phyloP scores from a whole-genome alignment of 2,329 filamentous ascomycete species.

The Xylaria polymorpha region DNA sequence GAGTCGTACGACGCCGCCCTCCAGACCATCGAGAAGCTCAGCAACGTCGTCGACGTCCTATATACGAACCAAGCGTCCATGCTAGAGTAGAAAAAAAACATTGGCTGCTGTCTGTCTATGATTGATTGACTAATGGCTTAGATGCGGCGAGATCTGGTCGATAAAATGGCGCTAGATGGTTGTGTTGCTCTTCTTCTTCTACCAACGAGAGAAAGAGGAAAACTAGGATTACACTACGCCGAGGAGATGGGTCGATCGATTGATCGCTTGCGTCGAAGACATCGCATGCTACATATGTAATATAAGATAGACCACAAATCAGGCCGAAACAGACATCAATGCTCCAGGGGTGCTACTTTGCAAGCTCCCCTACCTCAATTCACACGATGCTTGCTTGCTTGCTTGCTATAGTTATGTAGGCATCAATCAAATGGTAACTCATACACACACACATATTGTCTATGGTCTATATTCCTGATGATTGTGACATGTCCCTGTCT shows the following conservation, averaged over 20 bases:
- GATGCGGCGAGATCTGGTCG: slow-evolving; percentile 15
- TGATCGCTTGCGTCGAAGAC: background rate
- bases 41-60: slow-evolving; percentile 95
- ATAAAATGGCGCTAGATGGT: slow-evolving; percentile 1
- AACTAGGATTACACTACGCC: slow-evolving; percentile 2
- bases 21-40: slow-evolving; percentile 95
- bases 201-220: background rate
- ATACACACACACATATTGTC: background rate
- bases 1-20: slow-evolving; percentile 94
- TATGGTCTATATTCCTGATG: background rate
- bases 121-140: slow-evolving; percentile 11
- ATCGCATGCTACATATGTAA: slow-evolving; percentile 36
- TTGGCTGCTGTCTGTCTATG: slow-evolving; percentile 3
- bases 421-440: background rate
- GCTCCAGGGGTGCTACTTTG: slow-evolving; percentile 7
- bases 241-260: background rate
- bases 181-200: slow-evolving; percentile 7
- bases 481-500: slow-evolving; percentile 9
- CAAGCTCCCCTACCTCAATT: slow-evolving; percentile 8
- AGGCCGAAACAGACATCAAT: slow-evolving; percentile 26
- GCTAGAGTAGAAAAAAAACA: slow-evolving; percentile 83
- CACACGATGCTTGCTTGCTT: background rate
- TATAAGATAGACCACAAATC: slow-evolving; percentile 37
- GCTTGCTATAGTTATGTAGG: background rate
- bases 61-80: slow-evolving; percentile 98